A percentile compares a stretch with the other conserved stretches of the same genome.
phyloP scores from a whole-genome alignment of 257 asterid species.

The Solanum commersonii region DNA sequence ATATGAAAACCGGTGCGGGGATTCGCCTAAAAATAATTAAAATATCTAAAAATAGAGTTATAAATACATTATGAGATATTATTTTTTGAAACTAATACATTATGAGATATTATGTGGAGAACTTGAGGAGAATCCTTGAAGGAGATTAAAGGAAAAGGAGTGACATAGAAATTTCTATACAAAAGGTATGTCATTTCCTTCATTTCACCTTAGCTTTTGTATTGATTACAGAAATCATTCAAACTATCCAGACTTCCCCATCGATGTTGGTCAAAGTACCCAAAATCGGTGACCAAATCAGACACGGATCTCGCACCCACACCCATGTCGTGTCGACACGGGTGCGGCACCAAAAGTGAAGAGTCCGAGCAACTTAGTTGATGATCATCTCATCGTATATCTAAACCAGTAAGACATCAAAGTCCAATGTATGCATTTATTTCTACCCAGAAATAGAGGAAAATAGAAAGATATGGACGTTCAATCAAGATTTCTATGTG shows the following conservation, averaged over 20 bases:
- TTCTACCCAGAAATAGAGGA: neutral
- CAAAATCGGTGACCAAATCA: neutral
- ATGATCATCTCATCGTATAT: neutral
- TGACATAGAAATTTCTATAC: neutral
- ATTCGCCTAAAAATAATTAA: neutral
- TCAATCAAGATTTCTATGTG: conserved; percentile 5
- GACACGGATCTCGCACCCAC: neutral
- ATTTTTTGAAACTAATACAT: no score
- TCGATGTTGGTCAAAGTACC: neutral
- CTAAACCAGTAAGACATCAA: neutral
- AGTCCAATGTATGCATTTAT: neutral
- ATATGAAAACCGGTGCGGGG: neutral
- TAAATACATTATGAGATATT: neutral
- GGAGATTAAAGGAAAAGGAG: neutral
- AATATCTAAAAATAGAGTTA: neutral
- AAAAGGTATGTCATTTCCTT: no score
- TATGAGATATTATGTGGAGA: neutral
- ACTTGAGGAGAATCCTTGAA: neutral
- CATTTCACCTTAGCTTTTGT: no score
- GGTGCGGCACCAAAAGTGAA: neutral
- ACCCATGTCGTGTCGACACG: neutral
- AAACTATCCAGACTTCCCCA: neutral
- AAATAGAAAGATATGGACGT: neutral
- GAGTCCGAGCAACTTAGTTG: neutral
- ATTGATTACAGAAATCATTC: no score